phyloP scores from a whole-genome alignment of 805 yeast genomes.

The Metahyphopichia silvanorum region DNA sequence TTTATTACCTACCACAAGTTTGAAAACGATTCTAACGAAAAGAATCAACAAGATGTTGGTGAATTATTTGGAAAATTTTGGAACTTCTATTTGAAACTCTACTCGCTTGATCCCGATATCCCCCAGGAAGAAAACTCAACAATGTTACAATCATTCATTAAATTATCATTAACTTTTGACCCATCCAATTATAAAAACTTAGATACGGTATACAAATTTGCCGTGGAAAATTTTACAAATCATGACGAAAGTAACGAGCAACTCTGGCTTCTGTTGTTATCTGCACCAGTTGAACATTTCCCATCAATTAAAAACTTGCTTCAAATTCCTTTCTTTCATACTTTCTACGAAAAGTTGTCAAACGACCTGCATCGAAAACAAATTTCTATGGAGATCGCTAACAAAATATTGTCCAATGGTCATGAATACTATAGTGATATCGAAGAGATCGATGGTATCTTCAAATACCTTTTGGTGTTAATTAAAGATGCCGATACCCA shows the following conservation, averaged over 20 bases:
- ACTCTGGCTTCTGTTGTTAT: slow-evolving; percentile 44
- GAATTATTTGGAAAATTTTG: slow-evolving; percentile 57
- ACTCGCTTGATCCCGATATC: slow-evolving; percentile 60
- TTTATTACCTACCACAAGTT: slow-evolving; percentile 47
- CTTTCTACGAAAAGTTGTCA: slow-evolving; percentile 51
- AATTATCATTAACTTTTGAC: slow-evolving; percentile 63
- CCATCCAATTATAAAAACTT: slow-evolving; percentile 59
- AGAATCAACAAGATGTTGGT: slow-evolving; percentile 4
- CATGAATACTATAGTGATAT: slow-evolving; percentile 19
- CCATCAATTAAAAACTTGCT: slow-evolving; percentile 38
- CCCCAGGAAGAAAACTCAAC: slow-evolving; percentile 62
- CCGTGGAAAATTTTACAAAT: slow-evolving; percentile 38
- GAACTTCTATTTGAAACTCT: slow-evolving; percentile 56
- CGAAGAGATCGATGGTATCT: slow-evolving; percentile 57
- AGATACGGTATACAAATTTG: slow-evolving; percentile 58
- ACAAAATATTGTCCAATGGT: slow-evolving; percentile 44
- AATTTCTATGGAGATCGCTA: slow-evolving; percentile 60
- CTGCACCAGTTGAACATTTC: slow-evolving; percentile 48
- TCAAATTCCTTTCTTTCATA: slow-evolving; percentile 47
- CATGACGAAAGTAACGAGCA: slow-evolving; percentile 18
- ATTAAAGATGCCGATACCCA: slow-evolving; percentile 36
- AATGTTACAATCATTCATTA: slow-evolving; percentile 63
- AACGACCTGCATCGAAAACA: slow-evolving; percentile 49
- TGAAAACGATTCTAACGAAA: slow-evolving; percentile 13
- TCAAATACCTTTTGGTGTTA: slow-evolving; percentile 55